Base-by-base conservation (phyloP, 352 stramenopile species). In the Pythium phragmitis region DNA sequence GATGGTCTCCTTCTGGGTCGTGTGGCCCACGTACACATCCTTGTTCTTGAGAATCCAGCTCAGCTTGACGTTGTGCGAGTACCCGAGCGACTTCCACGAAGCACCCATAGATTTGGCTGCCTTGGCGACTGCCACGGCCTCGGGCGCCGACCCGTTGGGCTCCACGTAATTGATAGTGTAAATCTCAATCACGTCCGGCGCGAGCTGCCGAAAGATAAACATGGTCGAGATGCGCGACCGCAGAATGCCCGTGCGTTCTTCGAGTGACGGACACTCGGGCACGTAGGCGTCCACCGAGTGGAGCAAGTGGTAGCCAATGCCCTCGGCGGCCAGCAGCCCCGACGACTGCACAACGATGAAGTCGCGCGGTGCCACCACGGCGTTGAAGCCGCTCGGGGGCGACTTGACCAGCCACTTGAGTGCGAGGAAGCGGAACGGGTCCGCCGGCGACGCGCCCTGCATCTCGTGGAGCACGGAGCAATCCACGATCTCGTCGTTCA, bases 151-250 rank as follows among this genome's bases (percentile, higher is more conserved):
- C 7, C 76, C 76, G 47, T 75, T 78, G 14, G 75, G 70, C 21
- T 75, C 73, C n/a, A 81, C 70, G 49, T 74, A 68, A 33, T 68
- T 74, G 16, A 65, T 77, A 57, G 85, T 74, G 61, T 74, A 86
- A 4, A 85, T 69, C 47, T 85, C 74, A 16, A 85, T 75, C 14
- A 67, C 42, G 37, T 65, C 59, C 8, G 60, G 34, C 21, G 73
- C 52, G 45, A 58, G 56, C 30, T 69, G 60, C 42, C 67, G 55
- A n/a, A 85, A 68, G n/a, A 88, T 59, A 26, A 73, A 77, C 53
- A 72, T 80, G 21, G 67, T 74, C 7, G 79, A 85, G 45, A 86
- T 67, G 46, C 67, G 59, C 5, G 63, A 74, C 36, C 80, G 63
- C 39, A 85, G 54, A 12, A 87, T 72, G 6, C 65, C 67, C 2